Evolutionary conservation across 805 yeast genomes (phyloP).

Genomic region (Dipodascopsis uninucleata): DNA sequence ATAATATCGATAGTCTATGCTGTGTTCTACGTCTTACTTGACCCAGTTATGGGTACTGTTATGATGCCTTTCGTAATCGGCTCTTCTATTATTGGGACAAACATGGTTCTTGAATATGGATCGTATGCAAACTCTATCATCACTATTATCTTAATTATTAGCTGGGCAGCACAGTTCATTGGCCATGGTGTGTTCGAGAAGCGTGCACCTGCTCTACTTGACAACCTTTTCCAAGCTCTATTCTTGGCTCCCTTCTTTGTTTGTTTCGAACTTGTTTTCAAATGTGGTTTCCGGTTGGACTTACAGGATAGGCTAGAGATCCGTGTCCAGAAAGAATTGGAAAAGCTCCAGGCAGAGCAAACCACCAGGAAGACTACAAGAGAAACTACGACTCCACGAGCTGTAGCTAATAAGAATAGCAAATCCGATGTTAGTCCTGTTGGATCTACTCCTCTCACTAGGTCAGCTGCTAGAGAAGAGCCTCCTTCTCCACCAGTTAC

Average conservation of each 20-base stretch:
- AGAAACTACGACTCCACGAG: too few species aligned
- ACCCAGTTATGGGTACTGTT: constrained; percentile 46
- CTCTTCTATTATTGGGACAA: constrained; percentile 32
- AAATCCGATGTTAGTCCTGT: too few species aligned
- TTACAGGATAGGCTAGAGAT: constrained; percentile 50
- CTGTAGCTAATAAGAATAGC: too few species aligned
- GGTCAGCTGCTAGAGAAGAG: too few species aligned
- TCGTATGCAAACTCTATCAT: constrained; percentile 35
- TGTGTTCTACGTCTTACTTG: constrained; percentile 57
- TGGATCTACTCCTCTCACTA: too few species aligned
- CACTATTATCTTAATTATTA: constrained; percentile 44
- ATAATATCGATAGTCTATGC: constrained; percentile 48
- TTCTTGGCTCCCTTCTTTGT: constrained; percentile 92
- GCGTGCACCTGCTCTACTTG: constrained; percentile 82
- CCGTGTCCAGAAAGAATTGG: constrained; percentile 38
- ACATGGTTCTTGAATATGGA: constrained; percentile 32
- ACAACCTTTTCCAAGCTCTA: constrained; percentile 76
- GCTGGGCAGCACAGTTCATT: constrained; percentile 82
- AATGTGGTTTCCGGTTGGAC: constrained; percentile 57
- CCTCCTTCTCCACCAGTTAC: too few species aligned
- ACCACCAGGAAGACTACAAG: constrained; percentile 8
- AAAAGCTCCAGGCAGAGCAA: constrained; percentile 30
- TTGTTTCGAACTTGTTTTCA: constrained; percentile 67
- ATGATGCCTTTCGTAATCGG: constrained; percentile 42
- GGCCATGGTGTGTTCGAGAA: constrained; percentile 84